Evolutionary conservation across 1,284 basidiomycete species (phyloP).

Genomic region (Hortiboletus rubellus): DNA sequence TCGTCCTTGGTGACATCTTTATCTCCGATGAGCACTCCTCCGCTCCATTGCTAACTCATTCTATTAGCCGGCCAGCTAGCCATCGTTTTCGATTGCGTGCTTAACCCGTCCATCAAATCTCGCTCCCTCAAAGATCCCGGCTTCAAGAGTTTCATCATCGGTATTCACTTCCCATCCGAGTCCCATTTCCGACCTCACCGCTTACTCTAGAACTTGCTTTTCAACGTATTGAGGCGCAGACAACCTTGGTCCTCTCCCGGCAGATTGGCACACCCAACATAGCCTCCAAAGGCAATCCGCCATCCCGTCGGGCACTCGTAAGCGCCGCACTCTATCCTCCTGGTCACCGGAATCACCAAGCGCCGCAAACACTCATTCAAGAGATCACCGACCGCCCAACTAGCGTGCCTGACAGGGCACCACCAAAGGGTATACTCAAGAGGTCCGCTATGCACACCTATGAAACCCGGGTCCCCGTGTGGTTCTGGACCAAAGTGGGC

Average conservation of each 20-base stretch:
- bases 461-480: conserved; percentile 33
- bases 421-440: conserved; percentile 46
- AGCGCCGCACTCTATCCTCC: conserved; percentile 45
- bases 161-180: conserved; percentile 39
- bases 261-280: conserved; percentile 70
- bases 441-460: conserved; percentile 6
- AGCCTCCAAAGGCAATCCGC: conserved; percentile 61
- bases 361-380: conserved; percentile 43
- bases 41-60: conserved; percentile 2
- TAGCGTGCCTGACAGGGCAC: conserved; percentile 5
- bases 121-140: conserved; percentile 56
- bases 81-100: conserved; percentile 70
- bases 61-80: conserved; percentile 61
- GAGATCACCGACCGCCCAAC: conserved; percentile 33
- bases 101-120: conserved; percentile 56
- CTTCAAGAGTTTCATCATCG: conserved; percentile 68
- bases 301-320: conserved; percentile 55
- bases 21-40: conserved; percentile 3
- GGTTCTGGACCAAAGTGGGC: conserved; percentile 52
- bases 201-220: conserved; percentile 56
- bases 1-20: conserved; percentile 3
- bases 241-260: conserved; percentile 56
- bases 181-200: conserved; percentile 11
- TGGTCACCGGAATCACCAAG: conserved; percentile 25
- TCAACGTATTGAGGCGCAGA: conserved; percentile 64